Base-by-base conservation (phyloP, 2,329 filamentous ascomycete genomes). In the Cercospora zeae-maydis region DNA sequence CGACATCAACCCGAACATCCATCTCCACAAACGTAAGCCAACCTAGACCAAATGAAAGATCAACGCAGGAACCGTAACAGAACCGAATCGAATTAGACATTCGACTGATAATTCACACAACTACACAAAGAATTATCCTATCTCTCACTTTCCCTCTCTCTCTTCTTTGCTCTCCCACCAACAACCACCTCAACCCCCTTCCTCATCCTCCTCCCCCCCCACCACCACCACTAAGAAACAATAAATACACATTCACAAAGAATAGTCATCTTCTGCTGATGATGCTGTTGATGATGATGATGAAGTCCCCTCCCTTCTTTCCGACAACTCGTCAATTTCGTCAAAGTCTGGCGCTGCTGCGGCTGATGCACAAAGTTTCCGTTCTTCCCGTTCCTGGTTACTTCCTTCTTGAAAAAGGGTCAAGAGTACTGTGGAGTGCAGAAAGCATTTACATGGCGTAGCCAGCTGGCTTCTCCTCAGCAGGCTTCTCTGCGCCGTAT, bases 291-390 rank as follows among this genome's bases (percentile, higher is more conserved):
- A 33, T 51, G 56, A 49, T 30, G 30, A 52, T 27, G 24, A 27
- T 27, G 24, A 54, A 54, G 37, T 36, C 57, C 53, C 34, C 57
- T 45, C 34, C 19, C 39, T 21, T 49, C 21, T 27, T 27, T 47
- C 42, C 42, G 42, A 57, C 49, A 39, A 53, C 53, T 33, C 60
- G 56, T 62, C 63, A 60, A 63, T 61, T 52, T 65, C 63, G 63
- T 65, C 24, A 55, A 65, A 59, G 55, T 58, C 55, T 62, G 54
- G 42, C 42, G 13, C 37, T 42, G n/a, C 39, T 62, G 60, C 47
- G 54, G 58, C 54, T 56, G n/a, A 45, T 45, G 39, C 21, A n/a
- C 16, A 27, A 27, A 27, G 24, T 27, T 27, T 27, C 21, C 27
- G 42, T 49, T 24, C 24, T 19, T 49, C 21, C 21, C 27, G 42